Evolutionary conservation across 768 basidiomycete genomes (phyloP).

Genomic region (Kwoniella dejecticola): DNA sequence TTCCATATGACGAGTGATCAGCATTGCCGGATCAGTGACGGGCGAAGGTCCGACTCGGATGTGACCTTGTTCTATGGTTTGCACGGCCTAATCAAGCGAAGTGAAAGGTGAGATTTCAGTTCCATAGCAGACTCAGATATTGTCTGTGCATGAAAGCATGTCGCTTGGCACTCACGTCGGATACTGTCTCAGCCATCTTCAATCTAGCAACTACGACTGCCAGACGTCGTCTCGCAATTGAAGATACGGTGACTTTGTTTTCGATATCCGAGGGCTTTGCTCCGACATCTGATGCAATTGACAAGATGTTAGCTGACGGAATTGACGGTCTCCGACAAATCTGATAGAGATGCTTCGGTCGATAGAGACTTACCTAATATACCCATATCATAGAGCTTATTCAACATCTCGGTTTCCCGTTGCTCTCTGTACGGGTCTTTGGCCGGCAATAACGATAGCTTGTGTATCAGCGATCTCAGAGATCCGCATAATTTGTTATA

Average conservation of each 20-base stretch:
- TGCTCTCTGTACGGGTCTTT: slow-evolving; percentile 83
- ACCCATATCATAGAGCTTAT: slow-evolving; percentile 97
- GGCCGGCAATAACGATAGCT: slow-evolving; percentile 79
- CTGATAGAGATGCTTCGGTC: not conserved
- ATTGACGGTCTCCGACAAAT: too few relatives aligned
- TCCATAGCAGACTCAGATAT: too few relatives aligned
- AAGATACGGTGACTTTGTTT: slow-evolving; percentile 89
- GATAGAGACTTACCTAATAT: slow-evolving; percentile 62
- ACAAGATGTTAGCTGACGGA: not conserved
- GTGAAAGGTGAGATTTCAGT: not conserved
- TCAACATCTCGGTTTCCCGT: slow-evolving; percentile 82
- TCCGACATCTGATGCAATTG: slow-evolving; percentile 61
- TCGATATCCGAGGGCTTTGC: slow-evolving; percentile 93
- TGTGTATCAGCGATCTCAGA: slow-evolving; percentile 79
- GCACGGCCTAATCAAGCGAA: slow-evolving; percentile 65
- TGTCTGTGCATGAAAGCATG: too few relatives aligned
- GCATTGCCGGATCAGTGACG: slow-evolving; percentile 91
- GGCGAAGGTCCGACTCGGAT: slow-evolving; percentile 95
- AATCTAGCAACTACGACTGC: slow-evolving; percentile 88
- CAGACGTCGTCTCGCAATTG: slow-evolving; percentile 86
- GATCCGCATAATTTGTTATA: slow-evolving; percentile 96
- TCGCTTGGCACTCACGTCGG: slow-evolving; percentile 81
- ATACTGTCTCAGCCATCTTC: slow-evolving; percentile 95
- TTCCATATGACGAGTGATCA: slow-evolving; percentile 97
- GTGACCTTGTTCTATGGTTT: slow-evolving; percentile 98